phyloP scores from a whole-genome alignment of 306 rosid species.

The Psophocarpus tetragonolobus region DNA sequence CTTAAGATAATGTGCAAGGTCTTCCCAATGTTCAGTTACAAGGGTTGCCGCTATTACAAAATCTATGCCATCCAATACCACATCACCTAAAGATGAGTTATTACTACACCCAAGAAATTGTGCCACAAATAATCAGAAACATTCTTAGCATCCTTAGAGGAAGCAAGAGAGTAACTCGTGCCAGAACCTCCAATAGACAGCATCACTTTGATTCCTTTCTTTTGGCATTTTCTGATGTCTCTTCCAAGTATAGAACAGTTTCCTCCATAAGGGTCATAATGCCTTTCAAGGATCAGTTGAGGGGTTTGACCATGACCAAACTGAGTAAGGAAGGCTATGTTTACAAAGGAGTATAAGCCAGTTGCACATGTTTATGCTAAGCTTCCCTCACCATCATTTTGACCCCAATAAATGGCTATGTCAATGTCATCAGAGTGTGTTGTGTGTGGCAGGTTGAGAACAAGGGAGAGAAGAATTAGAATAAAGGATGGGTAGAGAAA shows the following conservation, averaged over 20 bases:
- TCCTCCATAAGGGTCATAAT: background rate
- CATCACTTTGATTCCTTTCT: constrained; percentile 44
- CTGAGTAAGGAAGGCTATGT: background rate
- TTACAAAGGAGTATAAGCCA: background rate
- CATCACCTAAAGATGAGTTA: constrained; percentile 38
- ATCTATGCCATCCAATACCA: constrained; percentile 53
- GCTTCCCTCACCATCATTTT: background rate
- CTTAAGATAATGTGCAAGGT: background rate
- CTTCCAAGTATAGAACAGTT: constrained; percentile 29
- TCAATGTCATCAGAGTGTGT: background rate
- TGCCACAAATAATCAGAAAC: constrained; percentile 49
- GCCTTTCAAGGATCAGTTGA: background rate
- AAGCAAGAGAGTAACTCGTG: constrained; percentile 34
- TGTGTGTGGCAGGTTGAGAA: background rate
- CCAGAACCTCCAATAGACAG: constrained; percentile 42
- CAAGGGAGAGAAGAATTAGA: background rate
- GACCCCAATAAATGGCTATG: constrained; percentile 10
- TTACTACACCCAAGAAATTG: constrained; percentile 47
- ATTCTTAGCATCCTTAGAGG: constrained; percentile 38
- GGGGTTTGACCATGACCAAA: background rate
- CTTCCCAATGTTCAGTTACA: background rate
- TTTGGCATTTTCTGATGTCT: constrained; percentile 47
- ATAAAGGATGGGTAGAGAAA: background rate
- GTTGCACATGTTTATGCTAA: background rate
- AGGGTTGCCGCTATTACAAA: background rate